Conservation (phyloP, 2,329 filamentous ascomycete genomes). For the Cordyceps javanica region DNA sequence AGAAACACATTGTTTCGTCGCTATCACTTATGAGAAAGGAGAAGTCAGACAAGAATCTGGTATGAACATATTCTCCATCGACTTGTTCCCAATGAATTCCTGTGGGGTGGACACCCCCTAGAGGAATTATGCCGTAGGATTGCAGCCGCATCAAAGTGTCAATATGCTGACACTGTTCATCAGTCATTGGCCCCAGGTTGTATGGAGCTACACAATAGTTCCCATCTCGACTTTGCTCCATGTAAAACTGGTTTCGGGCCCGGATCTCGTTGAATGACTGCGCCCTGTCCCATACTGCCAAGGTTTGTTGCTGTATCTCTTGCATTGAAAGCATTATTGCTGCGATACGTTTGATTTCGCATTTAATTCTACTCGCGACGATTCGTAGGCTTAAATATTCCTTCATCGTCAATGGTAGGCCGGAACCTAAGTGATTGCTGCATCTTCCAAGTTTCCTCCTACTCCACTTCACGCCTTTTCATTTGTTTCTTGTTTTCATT, state of each 20-base stretch:
- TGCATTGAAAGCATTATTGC: too few species aligned
- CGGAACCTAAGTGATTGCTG: too few species aligned
- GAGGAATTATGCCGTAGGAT: not conserved
- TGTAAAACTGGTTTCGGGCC: not conserved
- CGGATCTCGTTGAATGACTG: not conserved
- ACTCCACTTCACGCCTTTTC: too few species aligned
- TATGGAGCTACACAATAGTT: not conserved
- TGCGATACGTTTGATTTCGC: too few species aligned
- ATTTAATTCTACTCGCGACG: too few species aligned
- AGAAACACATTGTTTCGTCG: not conserved
- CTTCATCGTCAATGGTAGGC: too few species aligned
- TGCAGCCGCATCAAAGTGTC: not conserved
- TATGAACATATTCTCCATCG: not conserved
- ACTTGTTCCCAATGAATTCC: not conserved
- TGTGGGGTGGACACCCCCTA: not conserved
- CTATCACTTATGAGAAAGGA: not conserved
- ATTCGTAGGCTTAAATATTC: too few species aligned
- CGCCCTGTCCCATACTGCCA: not conserved
- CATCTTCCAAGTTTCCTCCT: too few species aligned
- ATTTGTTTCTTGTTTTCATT: too few species aligned
- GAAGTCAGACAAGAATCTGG: not conserved
- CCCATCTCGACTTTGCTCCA: not conserved
- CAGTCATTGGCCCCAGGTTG: not conserved
- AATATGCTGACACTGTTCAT: not conserved
- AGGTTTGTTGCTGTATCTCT: not conserved